A percentile compares a stretch with the other conserved stretches of the same genome.
Evolutionary conservation across 257 asterid species (phyloP).

Genomic region (Cynanchum wilfordii): DNA sequence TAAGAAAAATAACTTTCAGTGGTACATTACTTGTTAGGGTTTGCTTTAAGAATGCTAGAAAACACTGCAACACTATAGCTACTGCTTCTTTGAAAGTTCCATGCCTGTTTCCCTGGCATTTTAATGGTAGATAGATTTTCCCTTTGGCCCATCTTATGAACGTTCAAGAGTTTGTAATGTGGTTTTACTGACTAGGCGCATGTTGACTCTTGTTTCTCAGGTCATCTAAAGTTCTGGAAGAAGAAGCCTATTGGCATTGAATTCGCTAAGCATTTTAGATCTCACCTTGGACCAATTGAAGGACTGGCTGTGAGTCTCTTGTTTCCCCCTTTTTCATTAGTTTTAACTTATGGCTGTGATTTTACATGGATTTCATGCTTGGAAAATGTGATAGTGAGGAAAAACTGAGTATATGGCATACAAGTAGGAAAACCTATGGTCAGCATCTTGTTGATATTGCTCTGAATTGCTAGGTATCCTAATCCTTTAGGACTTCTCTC

Average conservation of each 20-base stretch:
- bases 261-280: constrained; percentile 95
- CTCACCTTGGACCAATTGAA: constrained; percentile 98
- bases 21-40: not conserved
- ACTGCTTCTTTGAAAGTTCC: not conserved
- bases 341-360: not conserved
- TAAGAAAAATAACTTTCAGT: not conserved
- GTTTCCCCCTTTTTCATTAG: not conserved
- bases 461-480: not conserved
- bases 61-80: not conserved
- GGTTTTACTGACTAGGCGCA: not conserved
- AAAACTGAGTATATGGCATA: not conserved
- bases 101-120: not conserved
- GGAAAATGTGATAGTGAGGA: not conserved
- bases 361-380: not conserved
- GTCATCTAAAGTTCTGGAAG: constrained; percentile 98
- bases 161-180: not conserved
- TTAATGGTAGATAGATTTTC: not conserved
- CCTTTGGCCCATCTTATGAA: not conserved
- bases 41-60: not conserved
- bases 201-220: constrained; percentile 34
- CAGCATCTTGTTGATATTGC: not conserved
- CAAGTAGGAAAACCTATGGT: not conserved
- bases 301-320: constrained; percentile 80
- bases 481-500: not conserved
- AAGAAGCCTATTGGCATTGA: constrained; percentile 76